Evolutionary conservation across 495 filamentous ascomycete genomes (phyloP).

Genomic region (Trichoderma virens): DNA sequence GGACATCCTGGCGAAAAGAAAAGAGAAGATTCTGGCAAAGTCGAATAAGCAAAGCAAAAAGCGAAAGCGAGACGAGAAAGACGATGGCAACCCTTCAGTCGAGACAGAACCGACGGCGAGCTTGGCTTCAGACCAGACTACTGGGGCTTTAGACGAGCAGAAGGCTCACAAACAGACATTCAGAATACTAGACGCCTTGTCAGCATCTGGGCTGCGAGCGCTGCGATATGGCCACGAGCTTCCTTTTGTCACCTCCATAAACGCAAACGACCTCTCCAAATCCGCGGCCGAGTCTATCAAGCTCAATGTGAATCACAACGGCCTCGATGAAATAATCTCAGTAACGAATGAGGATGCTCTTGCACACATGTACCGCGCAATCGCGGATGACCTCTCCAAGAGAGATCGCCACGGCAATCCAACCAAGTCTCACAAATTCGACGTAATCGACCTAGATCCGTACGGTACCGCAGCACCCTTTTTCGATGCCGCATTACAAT

Average conservation of each 20-base stretch:
- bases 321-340: constrained; percentile 58
- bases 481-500: constrained; percentile 80
- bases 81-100: constrained; percentile 14
- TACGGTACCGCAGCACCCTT: constrained; percentile 91
- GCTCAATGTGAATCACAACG: constrained; percentile 76
- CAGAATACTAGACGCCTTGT: constrained; percentile 87
- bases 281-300: constrained; percentile 74
- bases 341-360: constrained; percentile 73
- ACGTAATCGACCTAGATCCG: constrained; percentile 94
- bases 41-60: constrained; percentile 42
- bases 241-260: constrained; percentile 69
- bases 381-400: constrained; percentile 33
- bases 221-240: constrained; percentile 89
- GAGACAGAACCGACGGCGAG: constrained; percentile 6
- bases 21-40: constrained; percentile 32
- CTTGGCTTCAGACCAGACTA: background rate
- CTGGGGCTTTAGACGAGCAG: constrained; percentile 7
- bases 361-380: constrained; percentile 75
- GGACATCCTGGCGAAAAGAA: constrained; percentile 48
- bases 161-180: constrained; percentile 38
- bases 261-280: constrained; percentile 79
- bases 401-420: constrained; percentile 20
- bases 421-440: constrained; percentile 49
- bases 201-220: constrained; percentile 87
- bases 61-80: constrained; percentile 29